phyloP scores from a whole-genome alignment of 2,329 filamentous ascomycete species.

The Lizonia empirigonia region DNA sequence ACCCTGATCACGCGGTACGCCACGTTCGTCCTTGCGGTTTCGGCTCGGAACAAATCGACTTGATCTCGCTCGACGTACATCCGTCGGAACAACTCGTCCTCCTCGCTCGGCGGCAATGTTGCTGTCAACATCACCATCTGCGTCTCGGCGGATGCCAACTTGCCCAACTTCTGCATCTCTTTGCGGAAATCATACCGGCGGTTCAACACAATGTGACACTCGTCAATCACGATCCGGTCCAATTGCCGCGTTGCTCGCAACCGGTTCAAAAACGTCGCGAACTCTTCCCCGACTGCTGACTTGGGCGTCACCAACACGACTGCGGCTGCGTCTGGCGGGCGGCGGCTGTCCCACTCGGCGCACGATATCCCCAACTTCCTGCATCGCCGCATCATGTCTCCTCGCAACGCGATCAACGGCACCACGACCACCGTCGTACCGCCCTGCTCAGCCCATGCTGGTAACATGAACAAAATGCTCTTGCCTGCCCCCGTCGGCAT shows the following conservation, averaged over 20 bases:
- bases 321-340: conserved; percentile 16
- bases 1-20: conserved; percentile 4
- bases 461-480: no score
- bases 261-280: conserved; percentile 27
- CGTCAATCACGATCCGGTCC: conserved; percentile 28
- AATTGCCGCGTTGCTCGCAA: conserved; percentile 19
- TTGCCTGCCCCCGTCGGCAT: no score
- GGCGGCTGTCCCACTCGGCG: conserved; percentile 23
- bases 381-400: no score
- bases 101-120: conserved; percentile 25
- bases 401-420: no score
- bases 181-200: conserved; percentile 16
- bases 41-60: conserved; percentile 13
- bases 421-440: no score
- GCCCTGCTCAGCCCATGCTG: no score
- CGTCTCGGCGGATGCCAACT: conserved; percentile 20
- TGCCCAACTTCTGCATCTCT: conserved; percentile 20
- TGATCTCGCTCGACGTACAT: conserved; percentile 18
- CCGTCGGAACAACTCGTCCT: conserved; percentile 18
- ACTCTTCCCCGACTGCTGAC: conserved; percentile 26
- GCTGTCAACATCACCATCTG: conserved; percentile 32
- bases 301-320: conserved; percentile 35
- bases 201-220: conserved; percentile 31
- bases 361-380: conserved; percentile 20
- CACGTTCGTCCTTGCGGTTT: conserved; percentile 13